Base-by-base conservation (phyloP, 768 basidiomycete species). In the Mycena amicta region DNA sequence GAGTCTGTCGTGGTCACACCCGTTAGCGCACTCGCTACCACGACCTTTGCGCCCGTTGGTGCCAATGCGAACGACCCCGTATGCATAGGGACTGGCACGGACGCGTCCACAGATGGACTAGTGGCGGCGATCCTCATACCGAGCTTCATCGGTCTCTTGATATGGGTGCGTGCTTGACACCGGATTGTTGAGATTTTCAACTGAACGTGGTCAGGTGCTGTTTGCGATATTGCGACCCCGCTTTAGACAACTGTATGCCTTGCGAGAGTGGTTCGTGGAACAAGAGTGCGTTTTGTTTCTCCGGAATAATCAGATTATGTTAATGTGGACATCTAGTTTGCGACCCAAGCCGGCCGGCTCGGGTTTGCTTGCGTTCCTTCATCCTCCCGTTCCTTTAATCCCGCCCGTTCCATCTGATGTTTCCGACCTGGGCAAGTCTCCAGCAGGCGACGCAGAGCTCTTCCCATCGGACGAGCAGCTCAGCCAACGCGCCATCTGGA, bases 391-490 rank as follows among this genome's bases (percentile, higher is more conserved):
- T 28, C 88, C 89, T 6, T 70, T 91, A 3, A 75, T 89, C 23
- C 89, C 90, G 1, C 60, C 74, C 8, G 65, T 89, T 8, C 83
- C 87, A 16, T 71, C 75, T 3, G 83, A 88, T 61, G 78, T 85
- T 12, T 81, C 83, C 4, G 76, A 84, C 57, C 77, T 83, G 6
- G 82, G 83, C 11, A 77, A 77, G 20, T 83, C 83, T 2, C 63
- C 72, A 2, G 74, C 75, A 6, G 69, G 67, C 33, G 87, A 88
- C 63, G 80, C 86, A 1, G 67, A 75, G 55, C 73, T 84, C 1
- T 88, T 90, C 66, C 88, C 89, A 3, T 89, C 90, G 1, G 90
- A 93, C 63, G 89, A 89, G 65, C 79, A 88, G 66, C 81, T 92
- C 58, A 81, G 74, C 60, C 89, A 92, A 67, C 82, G 89, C n/a